A percentile compares a stretch with the other conserved stretches of the same genome.
phyloP scores from a whole-genome alignment of 2,329 filamentous ascomycete genomes.

The Juglanconis sp. region DNA sequence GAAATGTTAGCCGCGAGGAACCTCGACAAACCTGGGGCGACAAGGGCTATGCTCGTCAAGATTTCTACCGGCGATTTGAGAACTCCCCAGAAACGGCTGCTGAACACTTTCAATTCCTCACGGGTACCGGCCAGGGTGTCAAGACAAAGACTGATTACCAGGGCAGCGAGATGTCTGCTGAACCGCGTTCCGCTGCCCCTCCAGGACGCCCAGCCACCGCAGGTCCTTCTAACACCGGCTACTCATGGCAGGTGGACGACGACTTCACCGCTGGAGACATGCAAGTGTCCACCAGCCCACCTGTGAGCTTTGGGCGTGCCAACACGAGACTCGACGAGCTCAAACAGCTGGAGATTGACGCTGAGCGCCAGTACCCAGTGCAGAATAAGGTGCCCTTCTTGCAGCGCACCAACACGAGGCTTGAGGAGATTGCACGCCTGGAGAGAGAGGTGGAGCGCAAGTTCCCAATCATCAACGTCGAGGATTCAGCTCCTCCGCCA shows the following conservation, averaged over 20 bases:
- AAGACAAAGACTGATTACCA: background rate
- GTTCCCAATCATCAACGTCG: background rate
- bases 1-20: conserved; percentile 30
- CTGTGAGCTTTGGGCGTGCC: conserved; percentile 38
- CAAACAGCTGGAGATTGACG: conserved; percentile 32
- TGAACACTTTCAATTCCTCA: conserved; percentile 2
- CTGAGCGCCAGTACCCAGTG: conserved; percentile 20
- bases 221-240: conserved; percentile 41
- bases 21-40: conserved; percentile 21
- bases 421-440: conserved; percentile 20
- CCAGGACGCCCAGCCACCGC: conserved; percentile 21
- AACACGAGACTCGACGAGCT: conserved; percentile 35
- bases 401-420: conserved; percentile 15
- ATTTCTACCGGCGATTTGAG: background rate
- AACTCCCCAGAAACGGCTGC: conserved; percentile 3
- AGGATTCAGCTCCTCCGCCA: background rate
- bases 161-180: background rate
- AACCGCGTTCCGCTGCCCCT: conserved; percentile 18
- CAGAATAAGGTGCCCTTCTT: background rate
- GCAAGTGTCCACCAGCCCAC: conserved; percentile 55
- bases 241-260: conserved; percentile 54
- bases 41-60: conserved; percentile 4
- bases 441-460: conserved; percentile 12
- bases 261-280: conserved; percentile 57
- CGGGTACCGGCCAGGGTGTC: background rate